These are phyloP conservation scores for Cyberlindnera samutprakarnensis DNA, from an alignment of 805 yeast genomes.

Conservation along the genomic window DNA sequence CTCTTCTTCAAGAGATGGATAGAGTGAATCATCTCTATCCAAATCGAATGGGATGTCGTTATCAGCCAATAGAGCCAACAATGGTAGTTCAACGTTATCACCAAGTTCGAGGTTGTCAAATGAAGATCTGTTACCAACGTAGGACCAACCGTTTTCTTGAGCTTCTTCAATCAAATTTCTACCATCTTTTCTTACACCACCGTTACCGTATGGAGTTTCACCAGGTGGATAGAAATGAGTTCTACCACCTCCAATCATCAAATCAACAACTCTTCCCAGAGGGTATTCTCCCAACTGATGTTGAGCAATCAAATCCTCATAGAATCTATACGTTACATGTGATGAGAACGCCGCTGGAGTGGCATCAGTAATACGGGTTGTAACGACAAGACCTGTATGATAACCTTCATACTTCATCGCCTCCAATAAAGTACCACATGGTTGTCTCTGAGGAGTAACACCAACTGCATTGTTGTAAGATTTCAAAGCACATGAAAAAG, in stretches of 20 bases:
- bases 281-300: conserved; percentile 82
- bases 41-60: conserved; percentile 79
- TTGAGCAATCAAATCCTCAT: conserved; percentile 80
- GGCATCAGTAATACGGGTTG: conserved; percentile 89
- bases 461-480: conserved; percentile 89
- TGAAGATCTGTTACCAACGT: conserved; percentile 48
- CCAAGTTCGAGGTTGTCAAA: conserved; percentile 56
- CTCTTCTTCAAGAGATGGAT: conserved; percentile 78
- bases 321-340: conserved; percentile 68
- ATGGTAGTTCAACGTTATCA: conserved; percentile 60
- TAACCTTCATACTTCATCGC: conserved; percentile 79
- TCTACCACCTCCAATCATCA: conserved; percentile 88
- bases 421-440: conserved; percentile 86
- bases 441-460: conserved; percentile 57
- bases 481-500: conserved; percentile 79
- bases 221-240: conserved; percentile 63
- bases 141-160: conserved; percentile 49
- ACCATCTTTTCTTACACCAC: conserved; percentile 64
- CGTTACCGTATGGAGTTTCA: conserved; percentile 23
- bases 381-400: conserved; percentile 84
- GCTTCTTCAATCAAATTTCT: conserved; percentile 65
- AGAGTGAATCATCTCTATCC: conserved; percentile 53
- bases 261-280: conserved; percentile 71
- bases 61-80: conserved; percentile 68
- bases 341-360: conserved; percentile 88